Percentiles rank a stretch among this genome's conserved stretches.
Evolutionary conservation across 1,284 basidiomycete genomes (phyloP).

Genomic region (Lignosus rhinocerotis): DNA sequence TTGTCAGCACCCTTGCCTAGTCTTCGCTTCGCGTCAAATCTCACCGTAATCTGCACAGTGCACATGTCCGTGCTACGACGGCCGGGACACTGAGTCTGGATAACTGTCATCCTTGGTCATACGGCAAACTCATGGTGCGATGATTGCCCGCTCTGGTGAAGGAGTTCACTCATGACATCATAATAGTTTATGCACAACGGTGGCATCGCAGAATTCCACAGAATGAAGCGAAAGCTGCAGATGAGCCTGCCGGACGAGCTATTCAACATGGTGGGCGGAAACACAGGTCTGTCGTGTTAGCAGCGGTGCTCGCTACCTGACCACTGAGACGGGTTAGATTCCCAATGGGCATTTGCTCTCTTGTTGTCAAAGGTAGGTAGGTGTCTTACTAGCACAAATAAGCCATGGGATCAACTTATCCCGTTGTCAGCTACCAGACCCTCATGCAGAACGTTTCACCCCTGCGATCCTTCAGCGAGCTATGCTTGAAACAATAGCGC

Average conservation of each 20-base stretch:
- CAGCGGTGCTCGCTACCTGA: neutral
- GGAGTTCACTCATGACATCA: slow-evolving; percentile 1
- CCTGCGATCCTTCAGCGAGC: slow-evolving; percentile 68
- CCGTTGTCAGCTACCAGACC: slow-evolving; percentile 68
- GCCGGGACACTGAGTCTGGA: slow-evolving; percentile 85
- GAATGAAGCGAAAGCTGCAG: slow-evolving; percentile 83
- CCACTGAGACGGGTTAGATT: slow-evolving; percentile 51
- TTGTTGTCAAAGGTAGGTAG: slow-evolving; percentile 78
- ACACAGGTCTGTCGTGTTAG: slow-evolving; percentile 64
- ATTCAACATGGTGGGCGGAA: slow-evolving; percentile 85
- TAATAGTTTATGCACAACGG: slow-evolving; percentile 95
- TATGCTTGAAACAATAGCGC: slow-evolving; percentile 84
- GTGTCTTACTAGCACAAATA: slow-evolving; percentile 8
- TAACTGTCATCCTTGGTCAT: slow-evolving; percentile 92
- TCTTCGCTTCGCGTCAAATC: neutral
- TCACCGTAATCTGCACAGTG: slow-evolving; percentile 46
- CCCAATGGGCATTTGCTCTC: slow-evolving; percentile 94
- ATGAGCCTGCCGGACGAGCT: slow-evolving; percentile 75
- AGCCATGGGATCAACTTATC: neutral
- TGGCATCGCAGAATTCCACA: slow-evolving; percentile 78
- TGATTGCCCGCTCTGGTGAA: neutral
- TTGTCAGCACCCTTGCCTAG: slow-evolving; percentile 58
- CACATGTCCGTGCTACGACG: slow-evolving; percentile 89
- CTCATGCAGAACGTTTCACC: slow-evolving; percentile 70
- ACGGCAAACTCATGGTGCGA: slow-evolving; percentile 84